Conservation (phyloP, 805 yeast genomes). For the Cephaloascus fragrans region DNA sequence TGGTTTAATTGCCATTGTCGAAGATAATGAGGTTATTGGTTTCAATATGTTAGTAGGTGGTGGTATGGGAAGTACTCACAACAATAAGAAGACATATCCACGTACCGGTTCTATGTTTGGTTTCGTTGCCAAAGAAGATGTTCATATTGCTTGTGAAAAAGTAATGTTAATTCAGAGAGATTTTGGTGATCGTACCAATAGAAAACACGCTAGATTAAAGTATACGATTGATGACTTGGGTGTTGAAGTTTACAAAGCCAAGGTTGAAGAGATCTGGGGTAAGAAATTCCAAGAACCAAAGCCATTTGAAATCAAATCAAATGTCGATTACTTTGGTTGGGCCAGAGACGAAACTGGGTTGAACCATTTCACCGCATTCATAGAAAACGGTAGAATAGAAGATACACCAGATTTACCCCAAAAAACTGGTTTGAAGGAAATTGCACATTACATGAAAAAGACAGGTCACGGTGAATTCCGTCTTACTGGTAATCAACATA, state of each 20-base stretch:
- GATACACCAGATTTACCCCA: slow-evolving; percentile 86
- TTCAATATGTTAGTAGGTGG: slow-evolving; percentile 92
- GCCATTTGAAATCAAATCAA: slow-evolving; percentile 72
- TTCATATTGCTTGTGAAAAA: slow-evolving; percentile 77
- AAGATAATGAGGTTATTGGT: slow-evolving; percentile 56
- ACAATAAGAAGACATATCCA: slow-evolving; percentile 94
- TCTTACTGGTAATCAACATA: slow-evolving; percentile 93
- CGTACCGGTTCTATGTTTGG: slow-evolving; percentile 89
- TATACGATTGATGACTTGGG: slow-evolving; percentile 93
- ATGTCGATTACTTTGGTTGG: slow-evolving; percentile 93
- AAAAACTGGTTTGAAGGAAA: slow-evolving; percentile 72
- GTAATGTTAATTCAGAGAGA: slow-evolving; percentile 93
- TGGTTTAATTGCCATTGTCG: slow-evolving; percentile 82
- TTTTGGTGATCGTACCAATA: slow-evolving; percentile 87
- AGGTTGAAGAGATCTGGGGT: slow-evolving; percentile 81
- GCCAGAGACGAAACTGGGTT: slow-evolving; percentile 71
- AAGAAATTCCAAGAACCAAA: slow-evolving; percentile 60
- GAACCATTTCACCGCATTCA: slow-evolving; percentile 88
- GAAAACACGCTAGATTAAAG: slow-evolving; percentile 97
- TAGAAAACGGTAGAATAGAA: slow-evolving; percentile 95
- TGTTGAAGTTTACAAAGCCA: slow-evolving; percentile 68
- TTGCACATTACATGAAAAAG: slow-evolving; percentile 60
- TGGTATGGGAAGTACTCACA: slow-evolving; percentile 98
- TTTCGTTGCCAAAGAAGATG: slow-evolving; percentile 55
- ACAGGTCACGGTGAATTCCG: slow-evolving; percentile 76